Evolutionary conservation across 2,329 filamentous ascomycete species (phyloP), one percentile per base, ranked within the genome.

Genomic region (Arthrobotrys megalospora): DNA sequence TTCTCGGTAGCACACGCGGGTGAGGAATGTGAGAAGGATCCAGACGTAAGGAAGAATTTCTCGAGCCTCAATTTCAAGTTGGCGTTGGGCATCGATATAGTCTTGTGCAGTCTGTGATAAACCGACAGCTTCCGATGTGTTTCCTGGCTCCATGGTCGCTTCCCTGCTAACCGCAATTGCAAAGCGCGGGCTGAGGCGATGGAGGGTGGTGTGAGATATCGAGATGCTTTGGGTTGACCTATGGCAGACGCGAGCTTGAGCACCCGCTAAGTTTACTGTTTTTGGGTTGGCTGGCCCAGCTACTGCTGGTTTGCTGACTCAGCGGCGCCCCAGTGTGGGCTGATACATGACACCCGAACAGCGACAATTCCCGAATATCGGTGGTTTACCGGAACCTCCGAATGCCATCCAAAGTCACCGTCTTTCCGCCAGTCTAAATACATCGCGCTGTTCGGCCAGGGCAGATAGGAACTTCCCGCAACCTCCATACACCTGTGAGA

Each of bases 31-130:
- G 52, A 58, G 47, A 47, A 24, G 28, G 58, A 14, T 14, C 81
- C 90, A 82, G 86, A 96, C 93, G 84, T 97, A 99, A 80, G 96
- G 96, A 6, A 99, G 88, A 79, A 93, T 93, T 87, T 99, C 95
- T 81, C 94, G 93, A 55, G 96, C 96, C 85, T 99, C 96, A 19
- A 93, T 93, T 85, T 99, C 96, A 66, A 99, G 91, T 81, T 91
- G 90, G 83, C 97, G 91, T 84, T 99, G 96, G 69, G 90, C 91
- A 82, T 93, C 90, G 81, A 99, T 93, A 83, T 96, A 98, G 32
- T 76, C 72, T 19, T 69, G 65, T 10, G 72, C 72, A 1, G 72
- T 76, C 47, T 76, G 72, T n/a, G 72, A 76, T 21, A 70, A 32
- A 5, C 60, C 43, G 3, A n/a, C 28, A 12, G 28, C 41, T 19